A percentile compares a stretch with the other conserved stretches of the same genome.
These are phyloP conservation scores for Metschnikowia lochheadii DNA, from an alignment of 805 yeast species.

Conservation along the genomic window DNA sequence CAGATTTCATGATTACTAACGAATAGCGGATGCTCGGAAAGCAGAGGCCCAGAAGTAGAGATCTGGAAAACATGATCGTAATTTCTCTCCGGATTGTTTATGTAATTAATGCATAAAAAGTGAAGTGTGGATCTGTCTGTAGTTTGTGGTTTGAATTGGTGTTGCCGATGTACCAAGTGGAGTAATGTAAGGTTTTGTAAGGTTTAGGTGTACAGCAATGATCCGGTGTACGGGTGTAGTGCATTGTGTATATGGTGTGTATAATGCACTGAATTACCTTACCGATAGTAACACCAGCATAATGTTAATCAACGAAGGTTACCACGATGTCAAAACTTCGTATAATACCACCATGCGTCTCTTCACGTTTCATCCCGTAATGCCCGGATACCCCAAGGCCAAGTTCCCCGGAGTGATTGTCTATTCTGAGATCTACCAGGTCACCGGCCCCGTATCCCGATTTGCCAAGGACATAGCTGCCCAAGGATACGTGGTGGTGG, in stretches of 20 bases:
- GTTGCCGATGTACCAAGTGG: background rate
- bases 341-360: constrained; percentile 65
- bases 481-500: constrained; percentile 74
- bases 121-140: background rate
- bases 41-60: constrained; percentile 22
- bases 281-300: background rate
- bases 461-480: constrained; percentile 77
- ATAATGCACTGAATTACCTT: background rate
- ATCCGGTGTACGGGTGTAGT: background rate
- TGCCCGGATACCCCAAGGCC: constrained; percentile 71
- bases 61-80: background rate
- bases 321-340: constrained; percentile 61
- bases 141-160: background rate
- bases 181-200: background rate
- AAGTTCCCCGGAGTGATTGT: constrained; percentile 79
- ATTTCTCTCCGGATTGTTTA: too few species aligned
- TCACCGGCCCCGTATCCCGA: constrained; percentile 74
- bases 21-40: constrained; percentile 48
- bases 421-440: constrained; percentile 79
- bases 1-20: constrained; percentile 1
- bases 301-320: constrained; percentile 69
- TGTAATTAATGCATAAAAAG: background rate
- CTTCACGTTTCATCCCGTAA: constrained; percentile 61
- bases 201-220: background rate
- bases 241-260: background rate